These are phyloP conservation scores for Gonapodya prolifera DNA, from an alignment of 192 early-diverging fungal species.

Conservation along the genomic window DNA sequence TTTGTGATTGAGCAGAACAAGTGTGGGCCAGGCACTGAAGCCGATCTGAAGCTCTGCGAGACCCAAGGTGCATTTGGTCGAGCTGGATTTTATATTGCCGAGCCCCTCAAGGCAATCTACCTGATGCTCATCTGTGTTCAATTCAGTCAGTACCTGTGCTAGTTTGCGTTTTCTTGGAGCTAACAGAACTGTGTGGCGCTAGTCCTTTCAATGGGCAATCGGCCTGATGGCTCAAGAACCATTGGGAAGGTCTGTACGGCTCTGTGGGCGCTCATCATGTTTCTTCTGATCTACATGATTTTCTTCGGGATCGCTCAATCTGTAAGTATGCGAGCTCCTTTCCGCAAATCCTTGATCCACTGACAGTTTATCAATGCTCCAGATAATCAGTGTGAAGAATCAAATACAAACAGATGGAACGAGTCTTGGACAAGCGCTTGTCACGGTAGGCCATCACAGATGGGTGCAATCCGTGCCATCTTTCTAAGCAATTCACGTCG, in stretches of 20 bases:
- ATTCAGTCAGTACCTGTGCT: conserved; percentile 38
- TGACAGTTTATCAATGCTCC: conserved; percentile 26
- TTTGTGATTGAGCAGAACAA: conserved; percentile 37
- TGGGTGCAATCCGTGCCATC: conserved; percentile 10
- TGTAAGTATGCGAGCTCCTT: not conserved
- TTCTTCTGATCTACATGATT: conserved; percentile 57
- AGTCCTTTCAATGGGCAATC: conserved; percentile 82
- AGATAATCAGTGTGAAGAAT: conserved; percentile 4
- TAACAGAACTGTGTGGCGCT: too few species aligned
- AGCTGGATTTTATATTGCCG: conserved; percentile 33
- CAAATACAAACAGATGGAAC: conserved; percentile 18
- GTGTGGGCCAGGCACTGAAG: conserved; percentile 24
- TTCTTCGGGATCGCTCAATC: not conserved
- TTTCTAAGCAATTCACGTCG: conserved; percentile 15
- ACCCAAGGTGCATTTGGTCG: conserved; percentile 6
- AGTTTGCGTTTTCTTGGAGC: not conserved
- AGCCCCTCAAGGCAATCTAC: conserved; percentile 31
- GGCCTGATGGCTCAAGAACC: conserved; percentile 79
- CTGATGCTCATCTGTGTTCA: conserved; percentile 29
- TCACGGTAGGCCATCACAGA: conserved; percentile 12
- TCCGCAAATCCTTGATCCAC: conserved; percentile 30
- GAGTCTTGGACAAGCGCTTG: conserved; percentile 11
- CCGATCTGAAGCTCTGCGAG: conserved; percentile 19
- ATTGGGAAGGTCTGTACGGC: conserved; percentile 61
- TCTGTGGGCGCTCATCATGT: conserved; percentile 81